These are phyloP conservation scores for Starmera dryadoides DNA, from an alignment of 805 yeast species.

Conservation along the genomic window DNA sequence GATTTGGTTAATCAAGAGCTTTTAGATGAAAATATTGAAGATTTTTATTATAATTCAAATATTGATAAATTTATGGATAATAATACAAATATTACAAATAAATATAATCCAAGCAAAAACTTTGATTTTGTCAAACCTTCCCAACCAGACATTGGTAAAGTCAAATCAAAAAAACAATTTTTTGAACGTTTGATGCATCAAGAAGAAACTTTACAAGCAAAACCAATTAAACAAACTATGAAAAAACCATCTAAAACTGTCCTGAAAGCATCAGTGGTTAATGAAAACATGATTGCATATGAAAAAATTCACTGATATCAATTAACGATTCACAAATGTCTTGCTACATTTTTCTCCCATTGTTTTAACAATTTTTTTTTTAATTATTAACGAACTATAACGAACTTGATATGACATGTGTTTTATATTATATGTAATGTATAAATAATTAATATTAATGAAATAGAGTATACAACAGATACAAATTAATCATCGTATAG, in stretches of 20 bases:
- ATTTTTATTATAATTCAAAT: no score
- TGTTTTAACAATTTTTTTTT: no score
- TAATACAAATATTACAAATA: conserved; percentile 1
- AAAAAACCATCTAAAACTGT: conserved; percentile 15
- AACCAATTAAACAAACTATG: not conserved
- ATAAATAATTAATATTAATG: no score
- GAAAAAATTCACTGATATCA: conserved; percentile 11
- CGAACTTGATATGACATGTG: no score
- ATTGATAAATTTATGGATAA: not conserved
- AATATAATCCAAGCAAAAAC: not conserved
- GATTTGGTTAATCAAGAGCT: no score
- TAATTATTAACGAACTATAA: no score
- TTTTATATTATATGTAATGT: no score
- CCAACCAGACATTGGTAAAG: conserved; percentile 2
- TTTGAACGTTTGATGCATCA: conserved; percentile 9
- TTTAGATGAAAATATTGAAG: no score
- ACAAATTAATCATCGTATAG: no score
- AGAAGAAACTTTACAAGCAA: not conserved
- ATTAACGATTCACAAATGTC: no score
- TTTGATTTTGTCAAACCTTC: not conserved
- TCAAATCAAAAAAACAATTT: conserved; percentile 9
- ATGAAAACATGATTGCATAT: conserved; percentile 13
- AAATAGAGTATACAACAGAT: no score
- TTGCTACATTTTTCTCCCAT: no score
- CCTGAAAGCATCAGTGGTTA: conserved; percentile 13